Base-by-base conservation (phyloP, 805 yeast genomes). In the Hanseniaspora nectarophila region DNA sequence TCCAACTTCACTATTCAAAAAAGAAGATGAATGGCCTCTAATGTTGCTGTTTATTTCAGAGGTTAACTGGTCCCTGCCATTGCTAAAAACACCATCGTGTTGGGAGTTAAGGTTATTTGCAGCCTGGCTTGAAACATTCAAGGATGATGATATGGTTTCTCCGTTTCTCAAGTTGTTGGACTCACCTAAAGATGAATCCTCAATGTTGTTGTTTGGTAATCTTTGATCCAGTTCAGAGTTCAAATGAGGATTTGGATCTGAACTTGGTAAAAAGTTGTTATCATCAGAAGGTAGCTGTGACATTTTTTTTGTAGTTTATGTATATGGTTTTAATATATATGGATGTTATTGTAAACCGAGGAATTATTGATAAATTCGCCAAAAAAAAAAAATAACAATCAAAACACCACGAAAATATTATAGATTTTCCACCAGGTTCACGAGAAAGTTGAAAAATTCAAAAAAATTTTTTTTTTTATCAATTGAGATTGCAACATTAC, bases 211-310 rank as follows among this genome's bases (percentile, higher is more conserved):
- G 33, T 49, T 49, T 5, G 42, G 29, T 13, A 18, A 7, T 31
- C 28, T 39, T 34, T 24, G 28, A 16, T 42, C 43, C 7, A 32
- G 13, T 4, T 34, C 46, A 24, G 46, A 42, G 12, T 23, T 20
- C 37, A 49, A 32, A 24, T 45, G 33, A 15, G 37, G 46, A 32
- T 45, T 24, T 47, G 69, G 68, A 6, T 73, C 60, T 3, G 69
- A 62, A 24, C 61, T 63, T 24, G 60, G 59, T 31, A 64, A 62
- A 31, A 63, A 59, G 49, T 65, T 67, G 33, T 64, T 63, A 56
- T 63, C 62, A 46, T 67, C 64, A 34, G 75, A 64, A 60, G 67
- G 67, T 70, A 64, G 69, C 65, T 63, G 70, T 58, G 59, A 53
- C 37, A 57, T 46, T 49, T 57, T 53, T 16, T 21, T 24, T 48